A percentile compares a stretch with the other conserved stretches of the same genome.
These are phyloP conservation scores for Tuber borchii DNA, from an alignment of 495 filamentous ascomycete species.

Conservation along the genomic window DNA sequence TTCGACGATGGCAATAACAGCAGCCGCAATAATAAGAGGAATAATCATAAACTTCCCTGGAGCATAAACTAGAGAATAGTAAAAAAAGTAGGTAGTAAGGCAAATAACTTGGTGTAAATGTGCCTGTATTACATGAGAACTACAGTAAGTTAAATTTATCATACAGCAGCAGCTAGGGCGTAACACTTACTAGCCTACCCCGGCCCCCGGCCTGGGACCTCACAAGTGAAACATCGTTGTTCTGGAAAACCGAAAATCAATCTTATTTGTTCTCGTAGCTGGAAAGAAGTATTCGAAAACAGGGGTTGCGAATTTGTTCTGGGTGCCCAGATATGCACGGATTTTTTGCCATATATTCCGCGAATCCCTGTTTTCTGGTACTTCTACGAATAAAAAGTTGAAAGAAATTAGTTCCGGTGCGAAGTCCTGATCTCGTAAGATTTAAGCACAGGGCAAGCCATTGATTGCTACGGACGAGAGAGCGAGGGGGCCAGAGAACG, in stretches of 20 bases:
- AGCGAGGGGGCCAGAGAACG: not conserved
- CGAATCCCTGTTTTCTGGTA: not conserved
- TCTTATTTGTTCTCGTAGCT: not conserved
- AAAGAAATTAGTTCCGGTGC: not conserved
- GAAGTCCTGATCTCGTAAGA: constrained; percentile 3
- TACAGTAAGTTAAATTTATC: not conserved
- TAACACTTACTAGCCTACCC: not conserved
- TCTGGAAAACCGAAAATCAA: constrained; percentile 2
- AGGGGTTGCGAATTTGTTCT: not conserved
- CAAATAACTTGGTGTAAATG: not conserved
- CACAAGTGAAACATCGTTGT: not conserved
- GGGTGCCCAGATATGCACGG: not conserved
- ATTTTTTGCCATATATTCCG: not conserved
- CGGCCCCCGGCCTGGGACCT: not conserved
- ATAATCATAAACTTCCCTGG: not conserved
- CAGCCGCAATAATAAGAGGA: not conserved
- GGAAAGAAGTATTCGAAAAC: not conserved
- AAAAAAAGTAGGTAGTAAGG: not conserved
- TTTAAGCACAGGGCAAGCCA: not conserved
- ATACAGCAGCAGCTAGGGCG: not conserved
- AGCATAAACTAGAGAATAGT: not conserved
- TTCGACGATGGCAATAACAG: not conserved
- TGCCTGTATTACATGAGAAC: not conserved
- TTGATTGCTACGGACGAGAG: constrained; percentile 2
- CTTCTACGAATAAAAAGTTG: not conserved